These are phyloP conservation scores for Fusarium bactridioides DNA, from an alignment of 2,329 filamentous ascomycete species.

Conservation along the genomic window DNA sequence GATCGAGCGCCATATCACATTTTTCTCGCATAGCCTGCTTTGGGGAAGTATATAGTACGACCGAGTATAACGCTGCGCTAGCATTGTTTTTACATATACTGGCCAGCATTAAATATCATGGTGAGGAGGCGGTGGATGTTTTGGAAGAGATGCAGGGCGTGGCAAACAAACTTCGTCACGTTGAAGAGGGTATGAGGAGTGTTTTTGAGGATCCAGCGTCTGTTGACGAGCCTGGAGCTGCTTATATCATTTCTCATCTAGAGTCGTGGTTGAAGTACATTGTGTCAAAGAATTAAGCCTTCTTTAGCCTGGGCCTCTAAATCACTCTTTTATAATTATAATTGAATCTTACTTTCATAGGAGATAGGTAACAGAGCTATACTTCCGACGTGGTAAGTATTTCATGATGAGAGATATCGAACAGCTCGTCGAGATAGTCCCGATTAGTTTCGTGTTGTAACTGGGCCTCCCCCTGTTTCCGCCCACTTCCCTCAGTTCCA, in stretches of 20 bases:
- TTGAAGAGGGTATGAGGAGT: background rate
- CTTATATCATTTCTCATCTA: background rate
- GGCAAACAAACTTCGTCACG: background rate
- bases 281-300: background rate
- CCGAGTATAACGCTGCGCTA: background rate
- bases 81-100: background rate
- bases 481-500: too few species aligned
- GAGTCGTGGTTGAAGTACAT: background rate
- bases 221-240: background rate
- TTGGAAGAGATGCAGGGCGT: background rate
- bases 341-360: background rate
- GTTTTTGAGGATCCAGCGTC: background rate
- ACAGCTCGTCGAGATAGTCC: background rate
- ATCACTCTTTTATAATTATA: background rate
- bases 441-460: background rate
- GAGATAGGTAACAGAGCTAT: rapidly evolving
- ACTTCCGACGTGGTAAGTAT: background rate
- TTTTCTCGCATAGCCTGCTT: background rate
- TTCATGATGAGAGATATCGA: background rate
- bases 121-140: background rate
- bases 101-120: background rate
- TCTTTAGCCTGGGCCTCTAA: background rate
- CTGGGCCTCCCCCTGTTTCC: background rate
- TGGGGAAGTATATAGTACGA: background rate
- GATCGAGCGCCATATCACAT: background rate